These are phyloP conservation scores for Pichia sp. DNA, from an alignment of 1,139 yeast genomes.

Conservation along the genomic window DNA sequence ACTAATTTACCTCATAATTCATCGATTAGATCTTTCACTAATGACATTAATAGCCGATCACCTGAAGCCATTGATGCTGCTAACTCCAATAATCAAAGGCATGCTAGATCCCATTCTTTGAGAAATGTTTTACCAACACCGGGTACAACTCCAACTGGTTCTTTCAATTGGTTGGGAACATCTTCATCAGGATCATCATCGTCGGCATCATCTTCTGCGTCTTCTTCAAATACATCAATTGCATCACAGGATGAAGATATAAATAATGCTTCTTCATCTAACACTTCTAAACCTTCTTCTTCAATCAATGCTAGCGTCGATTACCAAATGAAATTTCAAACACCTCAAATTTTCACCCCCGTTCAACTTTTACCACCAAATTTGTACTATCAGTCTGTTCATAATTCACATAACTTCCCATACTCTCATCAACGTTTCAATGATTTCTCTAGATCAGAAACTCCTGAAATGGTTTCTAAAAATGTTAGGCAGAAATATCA, in stretches of 20 bases:
- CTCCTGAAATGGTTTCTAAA: slow-evolving; percentile 10
- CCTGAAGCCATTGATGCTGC: slow-evolving; percentile 12
- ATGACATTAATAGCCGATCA: slow-evolving; percentile 2
- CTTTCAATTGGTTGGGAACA: slow-evolving; percentile 11
- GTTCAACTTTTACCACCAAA: slow-evolving; percentile 17
- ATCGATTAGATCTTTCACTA: slow-evolving; percentile 4
- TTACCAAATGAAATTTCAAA: slow-evolving; percentile 8
- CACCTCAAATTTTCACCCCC: slow-evolving; percentile 21
- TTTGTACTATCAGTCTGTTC: slow-evolving; percentile 5
- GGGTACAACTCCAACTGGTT: slow-evolving; percentile 25
- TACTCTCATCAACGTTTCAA: slow-evolving; percentile 3
- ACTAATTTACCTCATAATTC: slow-evolving; percentile 11
- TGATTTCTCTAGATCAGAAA: slow-evolving; percentile 7
- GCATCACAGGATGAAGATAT: no score
- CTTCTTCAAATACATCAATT: not conserved
- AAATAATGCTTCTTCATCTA: no score
- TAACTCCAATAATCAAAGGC: slow-evolving; percentile 6
- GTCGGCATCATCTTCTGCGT: no score
- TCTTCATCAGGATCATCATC: no score
- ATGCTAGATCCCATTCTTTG: slow-evolving; percentile 23
- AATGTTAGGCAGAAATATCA: slow-evolving; percentile 12
- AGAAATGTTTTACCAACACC: slow-evolving; percentile 23
- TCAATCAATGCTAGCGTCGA: not conserved
- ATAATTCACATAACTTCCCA: slow-evolving; percentile 1
- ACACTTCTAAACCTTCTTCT: not conserved